Evolutionary conservation across 768 basidiomycete genomes (phyloP).

Genomic region (Hygrocybe punicea): DNA sequence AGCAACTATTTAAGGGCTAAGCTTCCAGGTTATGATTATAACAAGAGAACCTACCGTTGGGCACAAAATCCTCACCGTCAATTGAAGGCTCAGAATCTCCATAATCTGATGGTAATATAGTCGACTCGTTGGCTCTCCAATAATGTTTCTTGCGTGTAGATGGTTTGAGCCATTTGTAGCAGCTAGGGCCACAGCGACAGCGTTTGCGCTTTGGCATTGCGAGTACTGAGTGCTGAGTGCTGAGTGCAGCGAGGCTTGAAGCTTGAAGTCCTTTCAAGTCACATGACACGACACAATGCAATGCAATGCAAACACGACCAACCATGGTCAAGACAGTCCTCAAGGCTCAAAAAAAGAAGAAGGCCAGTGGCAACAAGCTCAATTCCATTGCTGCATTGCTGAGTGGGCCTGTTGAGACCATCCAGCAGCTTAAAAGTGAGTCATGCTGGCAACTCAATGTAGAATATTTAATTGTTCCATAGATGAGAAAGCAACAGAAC

Average conservation of each 20-base stretch:
- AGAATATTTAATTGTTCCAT: neutral
- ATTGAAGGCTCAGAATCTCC: neutral
- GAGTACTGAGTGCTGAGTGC: neutral
- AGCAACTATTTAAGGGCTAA: neutral
- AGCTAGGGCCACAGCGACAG: neutral
- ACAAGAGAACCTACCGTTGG: neutral
- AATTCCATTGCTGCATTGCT: neutral
- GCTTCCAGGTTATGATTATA: neutral
- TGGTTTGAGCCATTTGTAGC: slow-evolving; percentile 1
- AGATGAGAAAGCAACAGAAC: too few species aligned
- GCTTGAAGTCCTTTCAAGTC: neutral
- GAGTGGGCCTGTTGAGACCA: neutral
- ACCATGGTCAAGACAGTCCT: neutral
- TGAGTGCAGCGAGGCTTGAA: neutral
- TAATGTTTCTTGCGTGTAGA: neutral
- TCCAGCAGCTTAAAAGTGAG: neutral
- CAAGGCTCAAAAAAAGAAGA: neutral
- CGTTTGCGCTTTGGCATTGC: neutral
- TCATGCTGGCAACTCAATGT: neutral
- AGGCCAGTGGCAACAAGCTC: neutral
- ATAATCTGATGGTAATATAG: neutral
- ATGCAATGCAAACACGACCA: neutral
- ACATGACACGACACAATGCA: too few species aligned
- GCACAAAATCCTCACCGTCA: neutral
- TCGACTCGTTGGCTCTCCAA: neutral